phyloP scores from a whole-genome alignment of 176 grass and related monocot species.

The Aegilops sharonensis region DNA sequence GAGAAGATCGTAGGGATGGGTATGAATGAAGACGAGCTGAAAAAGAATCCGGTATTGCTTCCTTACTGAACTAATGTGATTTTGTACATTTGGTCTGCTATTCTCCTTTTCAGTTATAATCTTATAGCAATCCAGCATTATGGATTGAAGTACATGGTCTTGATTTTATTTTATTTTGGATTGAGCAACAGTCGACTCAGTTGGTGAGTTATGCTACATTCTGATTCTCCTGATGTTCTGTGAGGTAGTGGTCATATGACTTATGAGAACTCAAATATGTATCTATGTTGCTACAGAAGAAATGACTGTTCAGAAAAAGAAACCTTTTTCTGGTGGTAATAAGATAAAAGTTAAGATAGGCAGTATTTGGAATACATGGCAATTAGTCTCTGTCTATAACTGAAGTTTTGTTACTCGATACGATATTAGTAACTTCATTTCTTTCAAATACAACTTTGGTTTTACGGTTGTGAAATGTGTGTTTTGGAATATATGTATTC shows the following conservation, averaged over 20 bases:
- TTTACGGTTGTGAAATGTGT: background rate
- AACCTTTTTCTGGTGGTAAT: background rate
- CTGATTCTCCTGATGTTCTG: background rate
- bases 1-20: conserved; percentile 91
- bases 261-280: background rate
- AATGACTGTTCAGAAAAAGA: background rate
- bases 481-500: background rate
- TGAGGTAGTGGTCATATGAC: background rate
- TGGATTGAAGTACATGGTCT: background rate
- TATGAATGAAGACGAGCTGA: conserved; percentile 95
- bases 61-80: background rate
- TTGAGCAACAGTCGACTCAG: background rate
- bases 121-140: background rate
- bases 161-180: background rate
- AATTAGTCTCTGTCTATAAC: background rate
- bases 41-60: conserved; percentile 69
- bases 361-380: background rate
- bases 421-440: background rate
- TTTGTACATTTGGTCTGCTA: background rate
- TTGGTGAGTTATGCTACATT: background rate
- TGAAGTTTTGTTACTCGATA: background rate
- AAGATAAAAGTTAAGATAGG: background rate
- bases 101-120: background rate
- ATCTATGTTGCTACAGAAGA: background rate
- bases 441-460: background rate